These are phyloP conservation scores for Fraxinus dipetala DNA, from an alignment of 305 asterid species.

Conservation along the genomic window DNA sequence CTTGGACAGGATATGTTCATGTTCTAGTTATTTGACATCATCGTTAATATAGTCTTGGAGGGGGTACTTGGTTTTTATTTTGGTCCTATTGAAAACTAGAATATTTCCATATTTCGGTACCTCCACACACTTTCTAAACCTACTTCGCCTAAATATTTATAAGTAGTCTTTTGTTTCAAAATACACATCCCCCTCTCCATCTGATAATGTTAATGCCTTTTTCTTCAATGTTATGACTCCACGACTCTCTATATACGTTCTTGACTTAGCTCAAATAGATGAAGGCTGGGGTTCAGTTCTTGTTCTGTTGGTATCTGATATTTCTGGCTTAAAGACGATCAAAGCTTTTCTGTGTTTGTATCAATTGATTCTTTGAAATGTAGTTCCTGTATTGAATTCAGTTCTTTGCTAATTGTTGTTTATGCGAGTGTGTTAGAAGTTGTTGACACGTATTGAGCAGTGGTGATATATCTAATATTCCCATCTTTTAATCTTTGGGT, in stretches of 20 bases:
- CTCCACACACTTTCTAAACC: neutral
- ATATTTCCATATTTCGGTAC: constrained; percentile 9
- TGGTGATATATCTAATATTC: constrained; percentile 15
- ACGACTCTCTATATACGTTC: neutral
- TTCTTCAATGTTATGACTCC: constrained; percentile 10
- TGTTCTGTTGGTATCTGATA: constrained; percentile 10
- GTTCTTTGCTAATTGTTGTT: neutral
- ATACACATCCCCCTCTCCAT: neutral
- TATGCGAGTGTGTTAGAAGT: neutral
- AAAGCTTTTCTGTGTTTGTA: neutral
- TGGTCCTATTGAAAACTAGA: neutral
- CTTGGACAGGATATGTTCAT: neutral
- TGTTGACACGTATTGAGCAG: neutral
- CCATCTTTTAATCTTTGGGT: constrained; percentile 18
- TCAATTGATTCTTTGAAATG: neutral
- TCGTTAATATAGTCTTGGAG: constrained; percentile 1
- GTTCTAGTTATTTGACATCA: neutral
- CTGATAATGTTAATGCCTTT: neutral
- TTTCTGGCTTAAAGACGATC: neutral
- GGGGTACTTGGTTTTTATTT: neutral
- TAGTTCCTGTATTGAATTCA: neutral
- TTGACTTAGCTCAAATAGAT: neutral
- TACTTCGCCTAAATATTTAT: neutral
- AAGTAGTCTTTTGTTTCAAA: neutral
- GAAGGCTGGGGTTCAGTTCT: constrained; percentile 17